A percentile compares a stretch with the other conserved stretches of the same genome.
phyloP scores from a whole-genome alignment of 169 alveolate species.

The Babesia divergens region DNA sequence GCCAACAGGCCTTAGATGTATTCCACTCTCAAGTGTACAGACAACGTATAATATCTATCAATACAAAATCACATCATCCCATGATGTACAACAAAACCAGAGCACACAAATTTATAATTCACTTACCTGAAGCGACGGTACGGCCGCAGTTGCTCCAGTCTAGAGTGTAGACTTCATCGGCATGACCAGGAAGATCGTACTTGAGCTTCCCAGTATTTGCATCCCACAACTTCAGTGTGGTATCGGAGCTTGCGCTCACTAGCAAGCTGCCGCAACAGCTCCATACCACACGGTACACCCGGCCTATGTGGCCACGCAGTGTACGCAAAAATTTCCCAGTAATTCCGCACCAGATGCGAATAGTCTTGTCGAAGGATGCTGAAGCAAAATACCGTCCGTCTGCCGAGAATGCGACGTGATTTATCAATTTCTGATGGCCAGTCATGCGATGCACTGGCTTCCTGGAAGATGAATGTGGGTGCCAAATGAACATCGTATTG shows the following conservation, averaged over 20 bases:
- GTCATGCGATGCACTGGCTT: constrained; percentile 87
- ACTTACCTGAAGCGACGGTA: constrained; percentile 92
- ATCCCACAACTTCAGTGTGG: constrained; percentile 94
- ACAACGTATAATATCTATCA: too few relatives aligned
- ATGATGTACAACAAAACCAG: too few relatives aligned
- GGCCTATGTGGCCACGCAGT: constrained; percentile 97
- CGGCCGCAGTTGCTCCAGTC: constrained; percentile 97
- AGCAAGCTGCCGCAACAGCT: constrained; percentile 93
- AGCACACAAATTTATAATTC: background rate
- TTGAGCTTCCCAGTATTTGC: constrained; percentile 87
- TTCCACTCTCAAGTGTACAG: too few relatives aligned
- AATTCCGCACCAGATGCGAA: constrained; percentile 87
- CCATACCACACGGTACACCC: constrained; percentile 96
- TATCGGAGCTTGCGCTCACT: constrained; percentile 93
- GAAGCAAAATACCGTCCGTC: constrained; percentile 95
- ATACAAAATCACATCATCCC: too few relatives aligned
- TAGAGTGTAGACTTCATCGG: constrained; percentile 96
- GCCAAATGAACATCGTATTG: constrained; percentile 93
- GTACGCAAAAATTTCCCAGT: constrained; percentile 90
- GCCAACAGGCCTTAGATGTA: too few relatives aligned
- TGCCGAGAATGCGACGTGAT: constrained; percentile 94
- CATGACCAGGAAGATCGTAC: constrained; percentile 97
- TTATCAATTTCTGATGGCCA: constrained; percentile 96
- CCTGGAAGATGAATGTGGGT: constrained; percentile 72
- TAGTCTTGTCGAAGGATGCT: constrained; percentile 96